These are phyloP conservation scores for Lodderomyces orthopsilosis DNA, from an alignment of 1,139 yeast species.

Conservation along the genomic window DNA sequence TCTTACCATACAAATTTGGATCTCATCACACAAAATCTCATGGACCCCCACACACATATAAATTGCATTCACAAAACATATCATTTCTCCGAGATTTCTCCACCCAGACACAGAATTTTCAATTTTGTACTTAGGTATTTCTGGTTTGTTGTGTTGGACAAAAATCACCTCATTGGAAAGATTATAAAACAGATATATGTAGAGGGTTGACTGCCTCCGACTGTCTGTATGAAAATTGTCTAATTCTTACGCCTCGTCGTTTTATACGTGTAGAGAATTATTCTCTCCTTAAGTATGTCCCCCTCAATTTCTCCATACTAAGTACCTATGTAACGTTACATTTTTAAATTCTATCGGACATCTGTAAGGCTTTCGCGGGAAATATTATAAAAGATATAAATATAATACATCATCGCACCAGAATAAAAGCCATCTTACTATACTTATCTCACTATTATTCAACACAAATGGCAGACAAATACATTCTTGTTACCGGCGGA, in stretches of 20 bases:
- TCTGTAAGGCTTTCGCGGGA: background rate
- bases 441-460: background rate
- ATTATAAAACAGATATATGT: no score
- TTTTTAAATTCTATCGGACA: conserved; percentile 2
- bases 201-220: no score
- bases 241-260: no score
- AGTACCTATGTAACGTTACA: conserved; percentile 8
- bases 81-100: conserved; percentile 6
- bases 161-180: no score
- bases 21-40: conserved; percentile 4
- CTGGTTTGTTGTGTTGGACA: no score
- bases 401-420: background rate
- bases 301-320: conserved; percentile 4
- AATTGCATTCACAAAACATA: no score
- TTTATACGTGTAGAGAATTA: no score
- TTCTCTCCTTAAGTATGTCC: background rate
- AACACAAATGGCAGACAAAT: conserved; percentile 19
- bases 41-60: background rate
- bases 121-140: background rate
- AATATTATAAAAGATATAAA: background rate
- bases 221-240: no score
- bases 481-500: conserved; percentile 79
- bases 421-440: background rate
- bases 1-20: conserved; percentile 7
- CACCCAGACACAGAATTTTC: background rate